Percentiles rank a stretch among this genome's conserved stretches.
These are phyloP conservation scores for Sugiyamaella grinbergsii DNA, from an alignment of 1,139 yeast genomes.

Conservation along the genomic window DNA sequence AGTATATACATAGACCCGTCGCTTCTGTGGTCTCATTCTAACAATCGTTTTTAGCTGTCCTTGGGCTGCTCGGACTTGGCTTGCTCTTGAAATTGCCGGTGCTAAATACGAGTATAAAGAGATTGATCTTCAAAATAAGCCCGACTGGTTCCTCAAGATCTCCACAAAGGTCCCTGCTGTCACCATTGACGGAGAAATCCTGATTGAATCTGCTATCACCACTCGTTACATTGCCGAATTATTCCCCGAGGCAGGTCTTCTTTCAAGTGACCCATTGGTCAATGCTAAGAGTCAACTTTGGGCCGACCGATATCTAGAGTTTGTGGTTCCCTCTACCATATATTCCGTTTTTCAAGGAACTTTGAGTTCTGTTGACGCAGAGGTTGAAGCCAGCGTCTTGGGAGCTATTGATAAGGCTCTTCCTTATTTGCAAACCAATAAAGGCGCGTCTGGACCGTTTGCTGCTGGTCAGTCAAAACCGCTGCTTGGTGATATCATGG, in stretches of 20 bases:
- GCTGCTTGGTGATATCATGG: conserved; percentile 22
- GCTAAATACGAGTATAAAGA: conserved; percentile 34
- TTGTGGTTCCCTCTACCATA: conserved; percentile 12
- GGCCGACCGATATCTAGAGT: conserved; percentile 34
- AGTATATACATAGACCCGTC: not conserved
- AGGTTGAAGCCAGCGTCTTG: conserved; percentile 20
- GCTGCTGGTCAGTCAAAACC: conserved; percentile 21
- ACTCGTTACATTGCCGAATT: conserved; percentile 32
- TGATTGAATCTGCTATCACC: conserved; percentile 34
- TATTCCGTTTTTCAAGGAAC: conserved; percentile 18
- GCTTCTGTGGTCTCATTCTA: not conserved
- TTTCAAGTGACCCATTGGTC: conserved; percentile 30
- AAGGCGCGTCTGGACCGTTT: conserved; percentile 20
- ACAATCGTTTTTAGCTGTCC: conserved; percentile 30
- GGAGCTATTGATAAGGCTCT: conserved; percentile 23
- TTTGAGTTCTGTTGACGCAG: conserved; percentile 13
- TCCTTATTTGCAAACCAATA: conserved; percentile 18
- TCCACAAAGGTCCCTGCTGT: conserved; percentile 37
- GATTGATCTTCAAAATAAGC: conserved; percentile 35
- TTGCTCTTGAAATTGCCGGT: conserved; percentile 33
- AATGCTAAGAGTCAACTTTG: conserved; percentile 32
- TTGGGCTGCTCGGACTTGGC: conserved; percentile 38
- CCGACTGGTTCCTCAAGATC: conserved; percentile 35
- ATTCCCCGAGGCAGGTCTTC: conserved; percentile 31
- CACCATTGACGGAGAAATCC: conserved; percentile 30